These are phyloP conservation scores for Xylaria sp. DNA, from an alignment of 2,329 filamentous ascomycete genomes.

Conservation along the genomic window DNA sequence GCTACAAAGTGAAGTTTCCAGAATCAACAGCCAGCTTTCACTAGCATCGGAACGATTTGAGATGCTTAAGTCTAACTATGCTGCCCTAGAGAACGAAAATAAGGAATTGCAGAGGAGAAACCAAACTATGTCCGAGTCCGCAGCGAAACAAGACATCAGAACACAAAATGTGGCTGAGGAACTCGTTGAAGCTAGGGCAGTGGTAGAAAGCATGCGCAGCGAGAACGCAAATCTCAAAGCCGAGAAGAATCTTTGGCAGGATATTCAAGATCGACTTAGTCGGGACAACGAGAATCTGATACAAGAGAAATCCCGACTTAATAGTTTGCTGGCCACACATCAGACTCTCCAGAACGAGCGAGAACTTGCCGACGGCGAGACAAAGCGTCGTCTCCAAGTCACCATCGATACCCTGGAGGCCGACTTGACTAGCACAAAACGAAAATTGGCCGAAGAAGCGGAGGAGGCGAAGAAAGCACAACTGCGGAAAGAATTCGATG, in stretches of 20 bases:
- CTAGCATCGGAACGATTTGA: slow-evolving; percentile 86
- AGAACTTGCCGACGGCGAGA: slow-evolving; percentile 84
- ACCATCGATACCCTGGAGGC: slow-evolving; percentile 82
- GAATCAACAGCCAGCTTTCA: slow-evolving; percentile 80
- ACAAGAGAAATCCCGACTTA: slow-evolving; percentile 86
- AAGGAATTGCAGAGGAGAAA: slow-evolving; percentile 85
- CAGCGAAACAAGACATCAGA: slow-evolving; percentile 88
- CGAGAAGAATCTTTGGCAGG: slow-evolving; percentile 94
- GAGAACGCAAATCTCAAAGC: slow-evolving; percentile 94
- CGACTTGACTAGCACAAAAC: slow-evolving; percentile 81
- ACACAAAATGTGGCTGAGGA: slow-evolving; percentile 95
- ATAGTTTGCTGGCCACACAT: slow-evolving; percentile 82
- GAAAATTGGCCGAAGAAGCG: slow-evolving; percentile 82
- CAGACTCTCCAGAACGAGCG: slow-evolving; percentile 93
- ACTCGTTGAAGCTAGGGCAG: slow-evolving; percentile 82
- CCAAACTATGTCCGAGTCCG: slow-evolving; percentile 79
- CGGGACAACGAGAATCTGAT: slow-evolving; percentile 88
- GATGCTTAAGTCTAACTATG: slow-evolving; percentile 89
- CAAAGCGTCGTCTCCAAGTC: slow-evolving; percentile 78
- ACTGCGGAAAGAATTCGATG: slow-evolving; percentile 88
- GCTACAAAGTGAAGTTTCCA: slow-evolving; percentile 83
- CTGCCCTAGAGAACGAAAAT: slow-evolving; percentile 85
- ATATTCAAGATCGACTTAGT: slow-evolving; percentile 86
- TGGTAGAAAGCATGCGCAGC: slow-evolving; percentile 86
- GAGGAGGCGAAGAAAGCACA: slow-evolving; percentile 87